phyloP scores from a whole-genome alignment of 768 basidiomycete genomes.

The Paxillus ammoniavirescens region DNA sequence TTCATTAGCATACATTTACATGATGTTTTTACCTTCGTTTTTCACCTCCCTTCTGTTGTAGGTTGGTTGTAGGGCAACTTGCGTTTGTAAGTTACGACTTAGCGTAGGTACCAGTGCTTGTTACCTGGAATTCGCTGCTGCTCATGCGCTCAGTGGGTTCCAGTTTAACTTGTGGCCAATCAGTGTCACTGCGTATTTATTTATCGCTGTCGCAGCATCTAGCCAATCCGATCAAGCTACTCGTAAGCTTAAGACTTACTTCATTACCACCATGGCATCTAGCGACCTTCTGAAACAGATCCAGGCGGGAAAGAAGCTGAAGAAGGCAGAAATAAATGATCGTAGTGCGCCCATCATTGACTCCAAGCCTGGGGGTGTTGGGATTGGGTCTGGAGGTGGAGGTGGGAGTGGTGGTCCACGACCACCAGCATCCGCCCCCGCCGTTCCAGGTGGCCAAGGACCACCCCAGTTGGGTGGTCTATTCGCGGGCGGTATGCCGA shows the following conservation, averaged over 20 bases:
- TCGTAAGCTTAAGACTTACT: too few species aligned
- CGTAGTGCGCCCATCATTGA: constrained; percentile 69
- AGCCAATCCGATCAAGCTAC: too few species aligned
- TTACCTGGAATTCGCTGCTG: too few species aligned
- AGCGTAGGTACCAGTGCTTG: too few species aligned
- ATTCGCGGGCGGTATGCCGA: constrained; percentile 92
- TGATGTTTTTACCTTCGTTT: neutral
- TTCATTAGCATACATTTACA: neutral
- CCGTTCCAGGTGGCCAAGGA: constrained; percentile 35
- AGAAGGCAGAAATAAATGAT: constrained; percentile 82
- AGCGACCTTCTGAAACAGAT: constrained; percentile 78
- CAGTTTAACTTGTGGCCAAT: too few species aligned
- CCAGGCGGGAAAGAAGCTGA: constrained; percentile 77
- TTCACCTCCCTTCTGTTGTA: neutral
- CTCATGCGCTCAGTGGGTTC: too few species aligned
- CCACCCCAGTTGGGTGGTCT: constrained; percentile 82
- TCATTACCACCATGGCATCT: constrained; percentile 54
- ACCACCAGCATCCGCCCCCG: constrained; percentile 18
- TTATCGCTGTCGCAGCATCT: too few species aligned
- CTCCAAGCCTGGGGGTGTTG: constrained; percentile 33
- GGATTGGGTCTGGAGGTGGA: constrained; percentile 15
- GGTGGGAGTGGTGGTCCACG: constrained; percentile 37
- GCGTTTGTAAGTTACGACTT: neutral
- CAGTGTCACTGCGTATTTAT: too few species aligned
- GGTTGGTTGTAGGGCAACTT: neutral